Evolutionary conservation across 495 filamentous ascomycete genomes (phyloP).

Genomic region (Ramalina peruviana): DNA sequence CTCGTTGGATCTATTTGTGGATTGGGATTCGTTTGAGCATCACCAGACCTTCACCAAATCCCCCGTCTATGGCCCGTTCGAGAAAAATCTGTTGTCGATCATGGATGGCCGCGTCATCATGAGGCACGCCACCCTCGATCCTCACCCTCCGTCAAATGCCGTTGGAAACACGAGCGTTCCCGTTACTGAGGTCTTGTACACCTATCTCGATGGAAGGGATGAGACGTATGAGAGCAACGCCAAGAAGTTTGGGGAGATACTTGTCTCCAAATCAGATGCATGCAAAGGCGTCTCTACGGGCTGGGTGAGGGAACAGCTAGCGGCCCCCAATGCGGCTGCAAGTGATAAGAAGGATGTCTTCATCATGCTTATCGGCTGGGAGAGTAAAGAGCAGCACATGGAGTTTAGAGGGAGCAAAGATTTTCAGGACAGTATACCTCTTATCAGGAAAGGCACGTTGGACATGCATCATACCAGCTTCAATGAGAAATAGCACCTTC

Average conservation of each 20-base stretch:
- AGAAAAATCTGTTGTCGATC: conserved; percentile 8
- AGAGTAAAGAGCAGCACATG: conserved; percentile 37
- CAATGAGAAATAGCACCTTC: background rate
- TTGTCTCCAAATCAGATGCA: conserved; percentile 19
- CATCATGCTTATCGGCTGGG: conserved; percentile 38
- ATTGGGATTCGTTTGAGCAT: conserved; percentile 12
- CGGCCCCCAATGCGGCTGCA: conserved; percentile 29
- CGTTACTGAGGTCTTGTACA: conserved; percentile 18
- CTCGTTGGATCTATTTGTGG: conserved; percentile 11
- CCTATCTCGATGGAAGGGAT: conserved; percentile 5
- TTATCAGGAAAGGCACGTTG: conserved; percentile 23
- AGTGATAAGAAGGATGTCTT: conserved; percentile 29
- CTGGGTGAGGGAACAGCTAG: conserved; percentile 26
- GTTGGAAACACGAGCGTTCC: conserved; percentile 22
- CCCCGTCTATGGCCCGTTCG: conserved; percentile 12
- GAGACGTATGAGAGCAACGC: conserved; percentile 18
- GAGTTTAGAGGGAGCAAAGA: conserved; percentile 29
- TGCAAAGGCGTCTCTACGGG: conserved; percentile 17
- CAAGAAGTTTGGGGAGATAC: conserved; percentile 23
- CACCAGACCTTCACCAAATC: conserved; percentile 12
- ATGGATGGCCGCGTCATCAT: conserved; percentile 4
- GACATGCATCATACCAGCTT: conserved; percentile 14
- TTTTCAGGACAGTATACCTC: conserved; percentile 28
- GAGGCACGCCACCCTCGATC: conserved; percentile 11
- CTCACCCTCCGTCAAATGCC: conserved; percentile 18